Evolutionary conservation across 306 rosid genomes (phyloP).

Genomic region (Argentina anserina): DNA sequence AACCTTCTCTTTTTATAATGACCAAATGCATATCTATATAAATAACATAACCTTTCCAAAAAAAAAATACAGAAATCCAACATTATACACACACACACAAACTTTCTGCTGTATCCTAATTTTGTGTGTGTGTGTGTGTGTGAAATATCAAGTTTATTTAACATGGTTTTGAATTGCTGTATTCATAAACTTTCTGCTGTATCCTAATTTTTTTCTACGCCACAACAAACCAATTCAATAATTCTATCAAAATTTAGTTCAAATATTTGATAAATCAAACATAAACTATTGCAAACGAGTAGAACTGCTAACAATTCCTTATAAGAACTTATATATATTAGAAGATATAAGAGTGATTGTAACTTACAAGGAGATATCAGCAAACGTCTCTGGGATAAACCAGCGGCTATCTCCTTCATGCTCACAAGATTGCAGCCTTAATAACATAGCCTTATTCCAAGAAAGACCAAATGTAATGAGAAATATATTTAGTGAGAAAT

Average conservation of each 20-base stretch:
- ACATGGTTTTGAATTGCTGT: neutral
- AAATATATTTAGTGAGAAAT: neutral
- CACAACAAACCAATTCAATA: neutral
- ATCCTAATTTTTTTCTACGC: neutral
- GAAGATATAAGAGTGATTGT: neutral
- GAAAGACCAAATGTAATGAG: neutral
- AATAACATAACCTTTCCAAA: too few species aligned
- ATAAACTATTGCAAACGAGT: neutral
- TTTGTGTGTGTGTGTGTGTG: too few species aligned
- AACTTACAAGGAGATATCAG: neutral
- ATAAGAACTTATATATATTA: neutral
- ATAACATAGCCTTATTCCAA: neutral
- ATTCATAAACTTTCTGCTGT: neutral
- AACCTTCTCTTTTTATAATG: neutral
- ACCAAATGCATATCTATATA: neutral
- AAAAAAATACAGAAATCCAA: too few species aligned
- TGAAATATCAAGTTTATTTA: neutral
- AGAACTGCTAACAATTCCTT: neutral
- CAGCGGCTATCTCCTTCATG: neutral
- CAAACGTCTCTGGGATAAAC: neutral
- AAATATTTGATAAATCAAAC: neutral
- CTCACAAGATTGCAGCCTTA: neutral
- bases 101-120: too few species aligned
- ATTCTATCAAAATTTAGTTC: neutral
- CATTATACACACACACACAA: too few species aligned